phyloP scores from a whole-genome alignment of 768 basidiomycete genomes.

The Hydnum rufescens region DNA sequence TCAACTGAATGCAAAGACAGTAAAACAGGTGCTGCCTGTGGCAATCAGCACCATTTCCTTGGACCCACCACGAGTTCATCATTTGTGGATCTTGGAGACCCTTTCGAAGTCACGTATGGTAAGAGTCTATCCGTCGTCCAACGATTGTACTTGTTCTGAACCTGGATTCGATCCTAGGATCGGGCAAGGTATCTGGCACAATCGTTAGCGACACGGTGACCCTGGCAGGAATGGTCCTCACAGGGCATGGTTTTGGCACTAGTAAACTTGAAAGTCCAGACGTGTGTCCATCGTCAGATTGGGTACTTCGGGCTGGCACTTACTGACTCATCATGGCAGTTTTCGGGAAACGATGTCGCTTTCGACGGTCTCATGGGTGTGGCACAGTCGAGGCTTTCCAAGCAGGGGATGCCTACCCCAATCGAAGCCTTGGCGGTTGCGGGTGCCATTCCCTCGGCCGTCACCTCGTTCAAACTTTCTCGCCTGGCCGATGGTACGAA shows the following conservation, averaged over 20 bases:
- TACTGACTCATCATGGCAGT: slow-evolving; percentile 12
- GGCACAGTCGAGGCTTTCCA: slow-evolving; percentile 46
- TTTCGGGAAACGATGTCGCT: slow-evolving; percentile 10
- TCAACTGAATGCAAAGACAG: slow-evolving; percentile 27
- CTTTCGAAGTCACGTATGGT: slow-evolving; percentile 48
- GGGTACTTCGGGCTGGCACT: background rate
- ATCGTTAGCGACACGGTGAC: slow-evolving; percentile 42
- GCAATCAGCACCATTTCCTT: slow-evolving; percentile 45
- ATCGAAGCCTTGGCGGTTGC: slow-evolving; percentile 44
- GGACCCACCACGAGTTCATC: slow-evolving; percentile 39
- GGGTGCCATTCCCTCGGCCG: slow-evolving; percentile 38
- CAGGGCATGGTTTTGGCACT: slow-evolving; percentile 47
- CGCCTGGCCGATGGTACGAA: slow-evolving; percentile 48
- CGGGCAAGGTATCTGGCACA: slow-evolving; percentile 44
- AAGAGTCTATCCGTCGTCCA: slow-evolving; percentile 9
- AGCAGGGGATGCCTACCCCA: slow-evolving; percentile 44
- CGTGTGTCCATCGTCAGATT: background rate
- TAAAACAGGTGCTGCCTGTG: slow-evolving; percentile 17
- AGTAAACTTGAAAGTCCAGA: slow-evolving; percentile 37
- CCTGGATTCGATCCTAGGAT: slow-evolving; percentile 11
- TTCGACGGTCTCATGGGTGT: slow-evolving; percentile 44
- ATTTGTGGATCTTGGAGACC: slow-evolving; percentile 31
- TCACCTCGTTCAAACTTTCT: slow-evolving; percentile 64
- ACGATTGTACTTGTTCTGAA: background rate
- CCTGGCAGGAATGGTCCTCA: slow-evolving; percentile 41